Evolutionary conservation across 306 rosid genomes (phyloP).

Genomic region (Pachyrhizus erosus): DNA sequence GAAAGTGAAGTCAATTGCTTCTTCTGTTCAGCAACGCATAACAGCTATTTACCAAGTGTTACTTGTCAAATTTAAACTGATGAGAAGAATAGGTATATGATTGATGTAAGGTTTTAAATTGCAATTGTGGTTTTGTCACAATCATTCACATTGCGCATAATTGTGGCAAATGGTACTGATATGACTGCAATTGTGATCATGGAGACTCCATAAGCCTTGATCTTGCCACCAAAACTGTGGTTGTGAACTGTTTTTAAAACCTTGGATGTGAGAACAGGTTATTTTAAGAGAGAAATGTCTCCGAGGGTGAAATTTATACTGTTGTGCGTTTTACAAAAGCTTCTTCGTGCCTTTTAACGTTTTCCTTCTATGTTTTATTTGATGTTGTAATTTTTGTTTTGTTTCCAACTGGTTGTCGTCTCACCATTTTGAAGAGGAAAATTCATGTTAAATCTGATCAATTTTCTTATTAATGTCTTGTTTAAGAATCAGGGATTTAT

Average conservation of each 20-base stretch:
- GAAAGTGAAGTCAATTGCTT: neutral
- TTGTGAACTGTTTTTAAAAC: neutral
- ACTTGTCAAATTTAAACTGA: neutral
- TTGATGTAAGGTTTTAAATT: neutral
- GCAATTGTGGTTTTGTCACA: neutral
- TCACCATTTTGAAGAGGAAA: neutral
- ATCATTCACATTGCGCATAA: neutral
- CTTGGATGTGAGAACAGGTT: neutral
- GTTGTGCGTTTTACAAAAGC: neutral
- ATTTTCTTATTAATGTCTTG: neutral
- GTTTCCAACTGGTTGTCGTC: neutral
- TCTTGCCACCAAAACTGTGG: neutral
- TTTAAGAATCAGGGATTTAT: neutral
- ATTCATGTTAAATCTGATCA: neutral
- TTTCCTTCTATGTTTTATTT: neutral
- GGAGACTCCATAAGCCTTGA: neutral
- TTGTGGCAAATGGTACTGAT: neutral
- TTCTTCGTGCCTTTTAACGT: neutral
- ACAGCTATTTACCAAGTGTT: neutral
- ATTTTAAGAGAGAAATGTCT: neutral
- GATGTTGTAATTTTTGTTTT: neutral
- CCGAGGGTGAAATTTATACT: neutral
- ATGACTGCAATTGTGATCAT: neutral
- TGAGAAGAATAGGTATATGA: neutral
- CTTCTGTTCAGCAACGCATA: neutral